phyloP scores from a whole-genome alignment of 331 rosid genomes.

The Rosa hybrid region DNA sequence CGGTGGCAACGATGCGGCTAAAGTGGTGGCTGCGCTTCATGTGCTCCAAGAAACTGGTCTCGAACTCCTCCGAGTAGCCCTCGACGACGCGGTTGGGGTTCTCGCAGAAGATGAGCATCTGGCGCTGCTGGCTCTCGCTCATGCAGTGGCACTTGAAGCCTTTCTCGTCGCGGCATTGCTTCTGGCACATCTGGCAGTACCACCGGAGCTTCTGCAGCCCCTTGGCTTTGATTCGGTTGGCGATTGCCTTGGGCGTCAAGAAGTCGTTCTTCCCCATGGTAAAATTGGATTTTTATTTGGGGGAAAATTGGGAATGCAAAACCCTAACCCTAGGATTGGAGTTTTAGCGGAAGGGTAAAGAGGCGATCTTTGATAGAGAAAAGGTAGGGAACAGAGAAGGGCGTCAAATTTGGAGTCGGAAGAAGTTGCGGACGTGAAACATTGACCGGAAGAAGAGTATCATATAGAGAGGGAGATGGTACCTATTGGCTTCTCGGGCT shows the following conservation, averaged over 20 bases:
- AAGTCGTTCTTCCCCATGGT: constrained; percentile 88
- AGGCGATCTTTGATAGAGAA: neutral
- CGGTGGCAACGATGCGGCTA: constrained; percentile 86
- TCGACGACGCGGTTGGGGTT: constrained; percentile 64
- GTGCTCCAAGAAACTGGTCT: constrained; percentile 67
- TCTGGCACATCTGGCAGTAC: constrained; percentile 99
- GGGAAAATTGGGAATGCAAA: neutral
- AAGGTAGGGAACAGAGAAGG: neutral
- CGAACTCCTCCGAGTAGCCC: constrained; percentile 85
- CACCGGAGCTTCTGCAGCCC: constrained; percentile 94
- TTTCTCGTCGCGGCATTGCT: constrained; percentile 94
- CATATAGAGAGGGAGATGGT: neutral
- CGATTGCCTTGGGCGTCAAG: constrained; percentile 88
- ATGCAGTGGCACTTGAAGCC: constrained; percentile 93
- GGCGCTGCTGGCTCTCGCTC: constrained; percentile 92
- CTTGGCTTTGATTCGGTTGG: constrained; percentile 85
- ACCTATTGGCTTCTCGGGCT: neutral
- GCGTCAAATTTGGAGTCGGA: neutral
- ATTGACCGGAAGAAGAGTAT: neutral
- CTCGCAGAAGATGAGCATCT: constrained; percentile 85
- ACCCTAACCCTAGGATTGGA: neutral
- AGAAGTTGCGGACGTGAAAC: neutral
- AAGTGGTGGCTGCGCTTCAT: constrained; percentile 86
- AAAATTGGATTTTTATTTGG: neutral
- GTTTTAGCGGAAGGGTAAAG: neutral